Conservation (phyloP, 129 eudicot genomes). For the Chrysanthemum makinoi region DNA sequence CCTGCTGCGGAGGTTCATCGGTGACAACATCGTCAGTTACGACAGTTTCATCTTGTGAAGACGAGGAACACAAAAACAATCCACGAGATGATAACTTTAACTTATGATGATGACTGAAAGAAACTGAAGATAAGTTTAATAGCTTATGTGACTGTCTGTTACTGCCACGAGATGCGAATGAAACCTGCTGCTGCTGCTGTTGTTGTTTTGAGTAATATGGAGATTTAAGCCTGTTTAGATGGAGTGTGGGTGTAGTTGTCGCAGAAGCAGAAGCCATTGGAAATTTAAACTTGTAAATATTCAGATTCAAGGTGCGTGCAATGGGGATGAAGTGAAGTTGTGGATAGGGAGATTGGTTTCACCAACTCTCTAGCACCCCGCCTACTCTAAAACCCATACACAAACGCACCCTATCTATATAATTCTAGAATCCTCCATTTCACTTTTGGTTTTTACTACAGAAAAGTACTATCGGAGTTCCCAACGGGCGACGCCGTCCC, state of each 20-base stretch:
- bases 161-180: conserved; percentile 5
- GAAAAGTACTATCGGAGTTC: too few species aligned
- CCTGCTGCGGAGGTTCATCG: conserved; percentile 31
- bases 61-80: conserved; percentile 18
- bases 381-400: too few species aligned
- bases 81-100: too few species aligned
- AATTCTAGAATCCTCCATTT: too few species aligned
- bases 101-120: conserved; percentile 14
- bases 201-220: conserved; percentile 6
- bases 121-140: neutral
- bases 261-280: conserved; percentile 18
- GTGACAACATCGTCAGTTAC: conserved; percentile 29
- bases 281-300: neutral
- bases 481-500: too few species aligned
- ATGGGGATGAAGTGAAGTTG: conserved; percentile 4
- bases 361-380: too few species aligned
- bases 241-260: conserved; percentile 5
- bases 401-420: too few species aligned
- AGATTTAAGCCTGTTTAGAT: neutral
- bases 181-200: neutral
- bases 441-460: too few species aligned
- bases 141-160: neutral
- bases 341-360: conserved; percentile 28
- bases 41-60: conserved; percentile 35
- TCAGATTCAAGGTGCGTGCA: neutral